Conservation (phyloP, 352 stramenopile genomes). For the Thraustotheca clavata region DNA sequence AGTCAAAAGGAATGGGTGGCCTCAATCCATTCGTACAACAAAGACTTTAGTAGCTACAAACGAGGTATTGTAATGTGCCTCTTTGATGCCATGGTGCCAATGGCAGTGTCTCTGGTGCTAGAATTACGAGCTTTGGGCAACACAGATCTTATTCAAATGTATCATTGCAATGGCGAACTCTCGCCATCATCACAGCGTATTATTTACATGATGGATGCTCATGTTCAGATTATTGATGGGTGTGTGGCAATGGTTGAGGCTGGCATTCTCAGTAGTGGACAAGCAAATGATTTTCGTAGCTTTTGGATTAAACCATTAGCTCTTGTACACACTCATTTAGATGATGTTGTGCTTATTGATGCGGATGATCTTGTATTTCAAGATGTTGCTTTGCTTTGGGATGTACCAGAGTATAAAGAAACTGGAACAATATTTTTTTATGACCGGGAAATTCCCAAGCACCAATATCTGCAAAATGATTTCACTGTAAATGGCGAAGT, state of each 20-base stretch:
- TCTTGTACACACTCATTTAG: constrained; percentile 31
- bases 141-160: constrained; percentile 32
- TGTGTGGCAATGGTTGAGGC: constrained; percentile 27
- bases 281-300: constrained; percentile 29
- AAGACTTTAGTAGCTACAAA: constrained; percentile 10
- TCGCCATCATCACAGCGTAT: constrained; percentile 19
- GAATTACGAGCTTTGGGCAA: constrained; percentile 32
- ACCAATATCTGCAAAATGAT: constrained; percentile 36
- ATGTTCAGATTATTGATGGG: constrained; percentile 33
- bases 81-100: constrained; percentile 29
- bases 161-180: constrained; percentile 30
- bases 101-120: constrained; percentile 31
- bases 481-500: constrained; percentile 5
- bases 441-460: constrained; percentile 47
- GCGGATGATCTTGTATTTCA: constrained; percentile 44
- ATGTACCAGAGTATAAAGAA: constrained; percentile 30
- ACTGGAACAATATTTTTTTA: constrained; percentile 59
- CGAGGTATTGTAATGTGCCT: constrained; percentile 35
- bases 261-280: constrained; percentile 10
- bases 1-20: not conserved
- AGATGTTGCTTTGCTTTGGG: constrained; percentile 32
- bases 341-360: constrained; percentile 44
- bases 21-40: not conserved
- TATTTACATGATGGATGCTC: constrained; percentile 24
- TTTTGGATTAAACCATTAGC: constrained; percentile 40